Percentiles rank a stretch among this genome's conserved stretches.
Conservation (phyloP, 371 early-diverging fungal genomes). For the Enteropsectra breve region DNA sequence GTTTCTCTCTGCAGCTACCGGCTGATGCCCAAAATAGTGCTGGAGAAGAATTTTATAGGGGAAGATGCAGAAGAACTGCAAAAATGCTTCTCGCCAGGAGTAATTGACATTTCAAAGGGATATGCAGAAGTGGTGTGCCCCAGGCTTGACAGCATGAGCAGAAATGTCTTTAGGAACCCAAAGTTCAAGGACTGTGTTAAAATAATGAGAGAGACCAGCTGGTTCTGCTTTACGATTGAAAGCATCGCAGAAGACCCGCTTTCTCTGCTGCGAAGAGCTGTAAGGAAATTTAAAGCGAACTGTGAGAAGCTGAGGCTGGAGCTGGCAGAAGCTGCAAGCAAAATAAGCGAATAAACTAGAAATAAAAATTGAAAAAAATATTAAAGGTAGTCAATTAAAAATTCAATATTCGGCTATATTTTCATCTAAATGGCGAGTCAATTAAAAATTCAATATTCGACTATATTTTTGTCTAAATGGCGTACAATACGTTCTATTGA, state of each 20-base stretch:
- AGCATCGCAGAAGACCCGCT: constrained; percentile 43
- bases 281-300: constrained; percentile 32
- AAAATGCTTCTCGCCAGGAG: constrained; percentile 77
- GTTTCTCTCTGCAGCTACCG: constrained; percentile 77
- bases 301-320: constrained; percentile 29
- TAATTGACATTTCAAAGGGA: constrained; percentile 68
- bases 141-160: constrained; percentile 81
- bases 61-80: constrained; percentile 74
- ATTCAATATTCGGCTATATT: no score
- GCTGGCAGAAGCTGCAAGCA: no score
- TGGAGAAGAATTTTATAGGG: constrained; percentile 72
- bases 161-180: constrained; percentile 80
- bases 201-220: constrained; percentile 75
- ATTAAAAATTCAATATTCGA: no score
- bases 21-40: constrained; percentile 76
- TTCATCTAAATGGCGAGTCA: no score
- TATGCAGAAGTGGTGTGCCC: constrained; percentile 76
- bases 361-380: no score
- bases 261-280: constrained; percentile 37
- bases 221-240: constrained; percentile 70
- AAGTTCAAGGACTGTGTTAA: constrained; percentile 80
- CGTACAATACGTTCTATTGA: no score
- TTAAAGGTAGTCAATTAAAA: no score
- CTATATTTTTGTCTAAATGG: no score
- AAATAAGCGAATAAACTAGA: no score